Percentiles rank a stretch among this genome's conserved stretches.
These are phyloP conservation scores for Cardiospermum halicacabum DNA, from an alignment of 345 rosid species.

Conservation along the genomic window DNA sequence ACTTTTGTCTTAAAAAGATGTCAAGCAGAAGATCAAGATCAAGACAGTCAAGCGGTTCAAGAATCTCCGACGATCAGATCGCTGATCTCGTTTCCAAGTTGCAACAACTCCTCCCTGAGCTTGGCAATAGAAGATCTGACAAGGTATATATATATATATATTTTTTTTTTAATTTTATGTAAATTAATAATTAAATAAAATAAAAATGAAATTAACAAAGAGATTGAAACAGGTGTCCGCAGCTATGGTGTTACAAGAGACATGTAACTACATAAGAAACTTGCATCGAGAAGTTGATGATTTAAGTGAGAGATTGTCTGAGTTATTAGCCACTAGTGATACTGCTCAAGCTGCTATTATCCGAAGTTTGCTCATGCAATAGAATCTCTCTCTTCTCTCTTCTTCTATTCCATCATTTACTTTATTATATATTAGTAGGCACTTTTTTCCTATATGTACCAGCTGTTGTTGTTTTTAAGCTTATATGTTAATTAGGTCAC, in stretches of 20 bases:
- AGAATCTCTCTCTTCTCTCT: too few relatives aligned
- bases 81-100: conserved; percentile 79
- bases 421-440: too few relatives aligned
- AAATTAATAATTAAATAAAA: neutral
- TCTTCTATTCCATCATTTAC: too few relatives aligned
- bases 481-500: too few relatives aligned
- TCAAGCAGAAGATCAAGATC: conserved; percentile 81
- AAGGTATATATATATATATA: conserved; percentile 36
- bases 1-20: conserved; percentile 31
- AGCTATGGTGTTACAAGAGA: conserved; percentile 65
- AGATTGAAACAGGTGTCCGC: conserved; percentile 66
- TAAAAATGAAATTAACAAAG: too few relatives aligned
- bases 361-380: conserved; percentile 60
- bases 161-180: too few relatives aligned
- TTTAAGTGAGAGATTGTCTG: conserved; percentile 73
- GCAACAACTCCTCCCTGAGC: conserved; percentile 84
- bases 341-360: conserved; percentile 73
- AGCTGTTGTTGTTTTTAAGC: too few relatives aligned
- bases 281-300: conserved; percentile 76
- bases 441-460: too few relatives aligned
- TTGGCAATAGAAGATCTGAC: conserved; percentile 57
- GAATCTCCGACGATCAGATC: conserved; percentile 90
- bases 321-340: conserved; percentile 65
- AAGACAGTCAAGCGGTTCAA: conserved; percentile 59
- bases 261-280: conserved; percentile 77